Conservation (phyloP, 1,139 yeast species). For the Pichia sp. region DNA sequence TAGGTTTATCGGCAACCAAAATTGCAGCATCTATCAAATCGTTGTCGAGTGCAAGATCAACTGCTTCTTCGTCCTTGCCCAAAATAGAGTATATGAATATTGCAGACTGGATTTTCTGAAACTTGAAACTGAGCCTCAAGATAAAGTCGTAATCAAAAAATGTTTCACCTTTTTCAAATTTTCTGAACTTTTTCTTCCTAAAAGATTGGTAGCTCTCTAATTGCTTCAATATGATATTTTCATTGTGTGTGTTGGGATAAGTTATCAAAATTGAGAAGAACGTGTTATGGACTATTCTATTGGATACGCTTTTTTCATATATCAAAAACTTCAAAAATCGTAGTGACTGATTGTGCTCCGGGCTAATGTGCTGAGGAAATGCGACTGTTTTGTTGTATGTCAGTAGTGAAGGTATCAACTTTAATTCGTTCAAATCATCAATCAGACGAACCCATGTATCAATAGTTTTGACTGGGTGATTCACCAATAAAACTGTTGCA, state of each 20-base stretch:
- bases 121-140: constrained; percentile 64
- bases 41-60: constrained; percentile 62
- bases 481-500: constrained; percentile 63
- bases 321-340: constrained; percentile 60
- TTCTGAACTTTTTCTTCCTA: constrained; percentile 14
- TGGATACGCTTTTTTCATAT: constrained; percentile 45
- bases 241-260: constrained; percentile 40
- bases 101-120: constrained; percentile 58
- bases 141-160: constrained; percentile 67
- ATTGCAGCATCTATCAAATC: constrained; percentile 61
- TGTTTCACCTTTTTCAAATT: constrained; percentile 20
- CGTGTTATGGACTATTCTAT: constrained; percentile 61
- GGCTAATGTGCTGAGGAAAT: constrained; percentile 27
- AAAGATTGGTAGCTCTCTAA: constrained; percentile 36
- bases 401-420: constrained; percentile 70
- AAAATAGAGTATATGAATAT: constrained; percentile 65
- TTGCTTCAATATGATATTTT: constrained; percentile 42
- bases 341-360: constrained; percentile 57
- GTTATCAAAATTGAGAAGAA: constrained; percentile 68
- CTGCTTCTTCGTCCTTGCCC: constrained; percentile 75
- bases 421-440: constrained; percentile 46
- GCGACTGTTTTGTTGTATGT: constrained; percentile 53
- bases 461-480: constrained; percentile 65
- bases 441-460: constrained; percentile 70
- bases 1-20: constrained; percentile 49